A percentile compares a stretch with the other conserved stretches of the same genome.
Evolutionary conservation across 305 asterid species (phyloP).

Genomic region (Fraxinus paxiana): DNA sequence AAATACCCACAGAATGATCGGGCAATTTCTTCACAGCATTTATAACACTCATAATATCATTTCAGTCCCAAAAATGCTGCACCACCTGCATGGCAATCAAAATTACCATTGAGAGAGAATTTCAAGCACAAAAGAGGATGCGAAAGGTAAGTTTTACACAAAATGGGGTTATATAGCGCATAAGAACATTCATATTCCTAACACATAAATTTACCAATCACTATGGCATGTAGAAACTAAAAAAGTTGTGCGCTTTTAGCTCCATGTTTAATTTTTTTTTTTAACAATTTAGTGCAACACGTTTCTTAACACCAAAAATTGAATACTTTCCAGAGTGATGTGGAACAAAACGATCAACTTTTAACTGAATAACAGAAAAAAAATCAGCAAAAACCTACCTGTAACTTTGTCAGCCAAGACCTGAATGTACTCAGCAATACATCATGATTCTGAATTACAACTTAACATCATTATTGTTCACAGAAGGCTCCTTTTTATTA

Average conservation of each 20-base stretch:
- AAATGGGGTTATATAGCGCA: background rate
- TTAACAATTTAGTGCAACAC: background rate
- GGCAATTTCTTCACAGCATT: conserved; percentile 71
- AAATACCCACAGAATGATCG: conserved; percentile 69
- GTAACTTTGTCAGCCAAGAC: conserved; percentile 85
- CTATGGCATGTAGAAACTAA: background rate
- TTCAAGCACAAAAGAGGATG: background rate
- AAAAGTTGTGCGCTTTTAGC: background rate
- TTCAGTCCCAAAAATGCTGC: conserved; percentile 80
- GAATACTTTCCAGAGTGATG: background rate
- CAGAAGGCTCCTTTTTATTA: conserved; percentile 33
- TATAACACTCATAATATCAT: conserved; percentile 83
- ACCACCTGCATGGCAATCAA: conserved; percentile 54
- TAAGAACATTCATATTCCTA: background rate
- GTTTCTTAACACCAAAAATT: background rate
- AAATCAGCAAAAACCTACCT: conserved; percentile 42
- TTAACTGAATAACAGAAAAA: conserved; percentile 4
- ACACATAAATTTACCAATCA: background rate
- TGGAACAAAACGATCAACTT: background rate
- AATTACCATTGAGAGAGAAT: background rate
- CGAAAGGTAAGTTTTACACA: background rate
- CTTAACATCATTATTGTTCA: conserved; percentile 38
- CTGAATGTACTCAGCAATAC: conserved; percentile 60
- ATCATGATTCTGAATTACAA: conserved; percentile 71
- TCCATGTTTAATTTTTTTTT: background rate